phyloP scores from a whole-genome alignment of 2,329 filamentous ascomycete species.

The Phaeophleospora eucalypticola region DNA sequence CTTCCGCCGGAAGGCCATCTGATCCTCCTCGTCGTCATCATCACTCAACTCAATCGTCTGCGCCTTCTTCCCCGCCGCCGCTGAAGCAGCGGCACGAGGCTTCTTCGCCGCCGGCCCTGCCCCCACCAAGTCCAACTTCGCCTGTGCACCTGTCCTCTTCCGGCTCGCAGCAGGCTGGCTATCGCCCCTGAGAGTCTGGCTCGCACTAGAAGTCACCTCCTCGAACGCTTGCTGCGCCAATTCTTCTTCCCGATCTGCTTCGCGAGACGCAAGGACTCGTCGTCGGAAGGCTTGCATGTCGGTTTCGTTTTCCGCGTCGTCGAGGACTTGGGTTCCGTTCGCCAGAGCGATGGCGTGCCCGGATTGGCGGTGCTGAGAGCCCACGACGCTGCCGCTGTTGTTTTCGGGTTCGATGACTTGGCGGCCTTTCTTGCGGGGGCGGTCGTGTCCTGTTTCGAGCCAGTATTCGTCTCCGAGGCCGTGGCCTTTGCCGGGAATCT shows the following conservation, averaged over 20 bases:
- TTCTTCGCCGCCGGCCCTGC: constrained; percentile 28
- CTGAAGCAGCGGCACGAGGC: constrained; percentile 15
- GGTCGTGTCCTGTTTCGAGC: constrained; percentile 49
- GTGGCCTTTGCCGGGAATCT: constrained; percentile 66
- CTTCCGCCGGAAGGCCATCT: constrained; percentile 51
- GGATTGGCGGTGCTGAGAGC: constrained; percentile 3
- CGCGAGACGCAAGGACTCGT: constrained; percentile 23
- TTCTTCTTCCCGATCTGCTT: constrained; percentile 26
- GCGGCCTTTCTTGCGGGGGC: constrained; percentile 3
- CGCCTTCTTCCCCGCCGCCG: constrained; percentile 10
- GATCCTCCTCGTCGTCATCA: constrained; percentile 50
- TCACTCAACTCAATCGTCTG: constrained; percentile 33
- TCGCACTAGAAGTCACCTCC: constrained; percentile 13
- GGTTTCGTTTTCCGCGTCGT: constrained; percentile 21
- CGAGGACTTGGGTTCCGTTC: constrained; percentile 8
- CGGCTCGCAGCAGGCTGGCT: constrained; percentile 24
- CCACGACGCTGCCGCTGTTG: neutral
- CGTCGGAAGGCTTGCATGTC: constrained; percentile 28
- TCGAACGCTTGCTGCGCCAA: constrained; percentile 14
- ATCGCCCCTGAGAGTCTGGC: constrained; percentile 20
- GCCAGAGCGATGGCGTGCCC: constrained; percentile 1
- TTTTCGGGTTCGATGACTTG: neutral
- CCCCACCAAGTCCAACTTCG: constrained; percentile 1
- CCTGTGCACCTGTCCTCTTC: constrained; percentile 25
- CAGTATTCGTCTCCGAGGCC: constrained; percentile 75